phyloP scores from a whole-genome alignment of 2,329 filamentous ascomycete genomes.

The Pseudocercospora fuligena region DNA sequence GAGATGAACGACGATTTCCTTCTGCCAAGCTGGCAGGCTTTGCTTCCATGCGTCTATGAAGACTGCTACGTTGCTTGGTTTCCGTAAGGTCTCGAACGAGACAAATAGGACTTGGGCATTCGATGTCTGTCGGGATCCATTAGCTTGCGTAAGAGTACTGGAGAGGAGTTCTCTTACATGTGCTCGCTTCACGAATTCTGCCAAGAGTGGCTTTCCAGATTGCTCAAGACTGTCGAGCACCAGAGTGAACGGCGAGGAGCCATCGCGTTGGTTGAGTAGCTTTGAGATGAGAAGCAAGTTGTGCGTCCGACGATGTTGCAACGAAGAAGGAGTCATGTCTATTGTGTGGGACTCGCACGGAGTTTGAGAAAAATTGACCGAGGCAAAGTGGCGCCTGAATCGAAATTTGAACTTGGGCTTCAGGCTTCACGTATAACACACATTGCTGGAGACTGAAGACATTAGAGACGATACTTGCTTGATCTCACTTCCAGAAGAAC shows the following conservation, averaged over 20 bases:
- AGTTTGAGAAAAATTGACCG: constrained; percentile 5
- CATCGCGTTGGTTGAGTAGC: constrained; percentile 76
- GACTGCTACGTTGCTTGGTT: constrained; percentile 67
- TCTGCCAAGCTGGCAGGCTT: constrained; percentile 38
- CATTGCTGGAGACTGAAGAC: neutral
- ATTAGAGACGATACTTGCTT: neutral
- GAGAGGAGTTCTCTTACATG: constrained; percentile 57
- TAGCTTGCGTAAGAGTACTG: neutral
- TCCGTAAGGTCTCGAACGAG: constrained; percentile 74
- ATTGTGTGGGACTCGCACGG: constrained; percentile 8
- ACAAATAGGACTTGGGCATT: constrained; percentile 75
- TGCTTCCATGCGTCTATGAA: constrained; percentile 58
- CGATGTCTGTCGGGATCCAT: constrained; percentile 53
- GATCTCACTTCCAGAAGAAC: neutral
- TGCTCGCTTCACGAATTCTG: constrained; percentile 76
- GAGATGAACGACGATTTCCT: constrained; percentile 33
- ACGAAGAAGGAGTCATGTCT: constrained; percentile 61
- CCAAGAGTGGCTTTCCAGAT: constrained; percentile 69
- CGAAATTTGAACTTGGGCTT: constrained; percentile 6
- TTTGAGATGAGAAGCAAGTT: constrained; percentile 83
- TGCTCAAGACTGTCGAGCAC: constrained; percentile 86
- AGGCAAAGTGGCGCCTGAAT: neutral
- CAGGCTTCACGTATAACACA: neutral
- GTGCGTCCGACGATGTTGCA: constrained; percentile 77
- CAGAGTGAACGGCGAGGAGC: constrained; percentile 83